Evolutionary conservation across 225 moss, liverwort and hornwort genomes (phyloP).

Genomic region (Climacium dendroides): DNA sequence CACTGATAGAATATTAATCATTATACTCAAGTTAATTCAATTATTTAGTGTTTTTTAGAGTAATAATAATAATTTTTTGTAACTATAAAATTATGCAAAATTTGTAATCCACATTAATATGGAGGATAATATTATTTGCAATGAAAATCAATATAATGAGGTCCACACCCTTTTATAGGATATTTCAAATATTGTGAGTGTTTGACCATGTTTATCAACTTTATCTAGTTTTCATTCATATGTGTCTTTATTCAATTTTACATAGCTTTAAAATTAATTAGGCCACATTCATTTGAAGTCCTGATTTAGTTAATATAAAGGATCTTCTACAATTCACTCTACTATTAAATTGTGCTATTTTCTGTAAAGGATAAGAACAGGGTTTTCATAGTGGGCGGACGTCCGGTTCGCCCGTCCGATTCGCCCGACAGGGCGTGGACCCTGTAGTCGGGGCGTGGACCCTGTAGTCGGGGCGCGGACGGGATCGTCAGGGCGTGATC

Average conservation of each 20-base stretch:
- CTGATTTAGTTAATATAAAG: background rate
- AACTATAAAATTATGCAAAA: background rate
- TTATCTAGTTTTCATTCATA: background rate
- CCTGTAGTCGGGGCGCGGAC: too few species aligned
- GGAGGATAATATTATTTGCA: background rate
- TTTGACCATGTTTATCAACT: background rate
- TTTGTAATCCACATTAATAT: background rate
- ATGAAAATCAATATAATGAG: background rate
- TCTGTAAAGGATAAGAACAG: too few species aligned
- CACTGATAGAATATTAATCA: too few species aligned
- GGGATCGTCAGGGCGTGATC: too few species aligned
- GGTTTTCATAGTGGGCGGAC: too few species aligned
- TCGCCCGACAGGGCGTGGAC: too few species aligned
- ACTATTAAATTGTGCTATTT: background rate
- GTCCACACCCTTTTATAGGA: rapidly evolving
- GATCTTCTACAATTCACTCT: background rate
- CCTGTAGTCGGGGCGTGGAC: too few species aligned
- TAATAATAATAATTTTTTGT: background rate
- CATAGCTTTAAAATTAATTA: background rate
- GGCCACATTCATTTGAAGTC: background rate
- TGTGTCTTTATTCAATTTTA: background rate
- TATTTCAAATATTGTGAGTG: background rate
- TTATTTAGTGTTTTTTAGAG: background rate
- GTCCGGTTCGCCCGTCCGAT: too few species aligned
- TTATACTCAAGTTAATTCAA: background rate